A percentile compares a stretch with the other conserved stretches of the same genome.
Conservation (phyloP, 208 protist genomes). For the Polymyxa betae region DNA sequence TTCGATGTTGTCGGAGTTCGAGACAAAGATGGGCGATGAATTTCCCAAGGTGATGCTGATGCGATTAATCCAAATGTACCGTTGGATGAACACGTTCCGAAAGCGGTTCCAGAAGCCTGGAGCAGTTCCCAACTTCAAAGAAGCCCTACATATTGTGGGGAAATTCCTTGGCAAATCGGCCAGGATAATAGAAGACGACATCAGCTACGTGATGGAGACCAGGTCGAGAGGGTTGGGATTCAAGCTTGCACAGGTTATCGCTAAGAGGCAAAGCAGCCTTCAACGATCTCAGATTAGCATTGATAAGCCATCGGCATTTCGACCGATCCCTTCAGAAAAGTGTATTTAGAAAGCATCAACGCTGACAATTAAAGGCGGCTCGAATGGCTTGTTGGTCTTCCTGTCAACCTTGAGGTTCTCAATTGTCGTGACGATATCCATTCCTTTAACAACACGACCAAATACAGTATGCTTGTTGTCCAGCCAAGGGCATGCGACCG, state of each 20-base stretch:
- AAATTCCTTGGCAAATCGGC: conserved; percentile 22
- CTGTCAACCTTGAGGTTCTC: conserved; percentile 73
- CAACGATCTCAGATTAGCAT: not conserved
- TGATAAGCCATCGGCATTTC: not conserved
- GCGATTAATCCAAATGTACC: not conserved
- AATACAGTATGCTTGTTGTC: conserved; percentile 92
- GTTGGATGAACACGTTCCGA: conserved; percentile 21
- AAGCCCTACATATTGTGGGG: not conserved
- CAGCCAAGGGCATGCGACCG: conserved; percentile 66
- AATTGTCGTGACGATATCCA: conserved; percentile 74
- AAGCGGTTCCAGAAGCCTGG: not conserved
- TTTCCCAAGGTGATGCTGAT: conserved; percentile 16
- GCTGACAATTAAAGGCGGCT: conserved; percentile 79
- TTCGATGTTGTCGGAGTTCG: not conserved
- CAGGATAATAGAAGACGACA: conserved; percentile 1
- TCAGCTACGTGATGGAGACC: conserved; percentile 8
- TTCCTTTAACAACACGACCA: conserved; percentile 81
- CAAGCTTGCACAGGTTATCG: conserved; percentile 1
- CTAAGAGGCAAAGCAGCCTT: not conserved
- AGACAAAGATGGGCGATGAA: conserved; percentile 33
- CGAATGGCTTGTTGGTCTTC: conserved; percentile 73
- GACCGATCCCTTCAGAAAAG: not conserved
- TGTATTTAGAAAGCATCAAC: conserved; percentile 23
- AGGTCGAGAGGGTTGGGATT: not conserved
- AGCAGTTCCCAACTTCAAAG: too few relatives aligned